Evolutionary conservation across 2,329 filamentous ascomycete species (phyloP).

Genomic region (Lachnellula hyalina): DNA sequence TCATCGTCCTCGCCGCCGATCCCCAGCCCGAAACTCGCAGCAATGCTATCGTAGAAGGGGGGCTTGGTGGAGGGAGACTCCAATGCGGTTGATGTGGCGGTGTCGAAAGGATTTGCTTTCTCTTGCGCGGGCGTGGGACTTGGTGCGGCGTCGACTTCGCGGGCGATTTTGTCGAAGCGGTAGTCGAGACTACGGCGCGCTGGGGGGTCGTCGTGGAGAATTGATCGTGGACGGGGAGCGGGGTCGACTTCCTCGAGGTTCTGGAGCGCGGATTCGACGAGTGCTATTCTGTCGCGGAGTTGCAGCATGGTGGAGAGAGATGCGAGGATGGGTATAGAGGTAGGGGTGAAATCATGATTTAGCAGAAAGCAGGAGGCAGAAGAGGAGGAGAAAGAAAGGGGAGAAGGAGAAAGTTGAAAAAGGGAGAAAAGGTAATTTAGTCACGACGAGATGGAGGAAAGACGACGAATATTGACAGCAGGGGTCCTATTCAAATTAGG

Average conservation of each 20-base stretch:
- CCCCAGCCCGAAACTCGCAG: constrained; percentile 16
- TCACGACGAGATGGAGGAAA: no score
- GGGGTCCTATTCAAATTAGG: no score
- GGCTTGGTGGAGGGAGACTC: neutral
- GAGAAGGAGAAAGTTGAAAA: no score
- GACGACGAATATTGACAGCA: no score
- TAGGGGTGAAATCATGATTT: no score
- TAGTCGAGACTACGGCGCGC: constrained; percentile 22
- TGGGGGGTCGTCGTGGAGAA: neutral
- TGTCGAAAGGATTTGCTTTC: constrained; percentile 16
- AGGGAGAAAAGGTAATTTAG: no score
- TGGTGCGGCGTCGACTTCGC: constrained; percentile 18
- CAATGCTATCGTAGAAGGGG: constrained; percentile 20
- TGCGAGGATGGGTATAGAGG: no score
- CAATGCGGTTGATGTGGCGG: neutral
- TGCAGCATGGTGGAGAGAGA: constrained; percentile 13
- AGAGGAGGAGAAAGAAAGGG: no score
- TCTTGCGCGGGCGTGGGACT: constrained; percentile 19
- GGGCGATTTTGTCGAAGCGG: constrained; percentile 19
- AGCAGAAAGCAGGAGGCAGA: no score
- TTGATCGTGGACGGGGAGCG: neutral
- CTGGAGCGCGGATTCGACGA: constrained; percentile 15
- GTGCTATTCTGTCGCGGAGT: constrained; percentile 16
- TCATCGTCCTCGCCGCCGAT: constrained; percentile 16
- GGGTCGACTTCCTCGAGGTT: constrained; percentile 15